phyloP scores from a whole-genome alignment of 768 basidiomycete genomes.

The Xanthoconium purpureum region DNA sequence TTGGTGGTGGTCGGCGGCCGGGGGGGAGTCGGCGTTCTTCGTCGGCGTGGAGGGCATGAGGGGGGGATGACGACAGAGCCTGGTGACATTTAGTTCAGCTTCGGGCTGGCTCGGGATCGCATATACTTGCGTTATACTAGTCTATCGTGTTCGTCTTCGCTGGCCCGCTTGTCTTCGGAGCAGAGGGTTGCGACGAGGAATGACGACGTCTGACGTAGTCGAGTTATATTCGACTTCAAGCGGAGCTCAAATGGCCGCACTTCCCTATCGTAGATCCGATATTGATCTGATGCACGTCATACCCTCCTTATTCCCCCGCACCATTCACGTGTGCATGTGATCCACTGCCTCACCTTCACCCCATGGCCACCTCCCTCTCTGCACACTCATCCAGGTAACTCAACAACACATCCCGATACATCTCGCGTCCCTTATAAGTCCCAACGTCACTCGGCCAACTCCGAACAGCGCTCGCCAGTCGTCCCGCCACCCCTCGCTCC shows the following conservation, averaged over 20 bases:
- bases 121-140: constrained; percentile 20
- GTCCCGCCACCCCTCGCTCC: constrained; percentile 58
- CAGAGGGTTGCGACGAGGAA: constrained; percentile 34
- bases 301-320: constrained; percentile 23
- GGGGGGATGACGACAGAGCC: constrained; percentile 28
- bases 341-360: background rate
- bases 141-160: constrained; percentile 16
- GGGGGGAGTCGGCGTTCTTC: constrained; percentile 36
- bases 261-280: constrained; percentile 36
- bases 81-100: constrained; percentile 19
- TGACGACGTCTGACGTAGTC: constrained; percentile 45
- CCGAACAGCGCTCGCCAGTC: constrained; percentile 60
- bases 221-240: constrained; percentile 42
- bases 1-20: constrained; percentile 13
- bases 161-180: constrained; percentile 27
- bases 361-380: background rate
- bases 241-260: constrained; percentile 36
- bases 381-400: constrained; percentile 22
- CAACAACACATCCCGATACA: constrained; percentile 21
- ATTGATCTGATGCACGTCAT: constrained; percentile 36
- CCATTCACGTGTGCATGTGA: background rate
- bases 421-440: constrained; percentile 25
- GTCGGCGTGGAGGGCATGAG: constrained; percentile 28
- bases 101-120: constrained; percentile 18
- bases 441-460: constrained; percentile 65